These are phyloP conservation scores for Aspergillus funiculosus DNA, from an alignment of 495 filamentous ascomycete genomes.

Conservation along the genomic window DNA sequence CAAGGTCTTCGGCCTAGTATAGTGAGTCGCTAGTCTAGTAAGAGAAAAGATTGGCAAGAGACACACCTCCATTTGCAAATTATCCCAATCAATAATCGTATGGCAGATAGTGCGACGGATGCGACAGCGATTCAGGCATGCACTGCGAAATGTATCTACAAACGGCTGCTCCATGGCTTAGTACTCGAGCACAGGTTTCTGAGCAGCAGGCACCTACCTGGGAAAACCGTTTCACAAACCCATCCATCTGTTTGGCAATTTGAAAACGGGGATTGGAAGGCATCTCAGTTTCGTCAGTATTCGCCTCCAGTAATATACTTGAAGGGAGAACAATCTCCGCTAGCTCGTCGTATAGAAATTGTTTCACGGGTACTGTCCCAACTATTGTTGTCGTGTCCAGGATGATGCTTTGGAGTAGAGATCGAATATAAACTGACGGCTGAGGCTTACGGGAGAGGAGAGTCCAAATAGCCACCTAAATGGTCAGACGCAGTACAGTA, in stretches of 20 bases:
- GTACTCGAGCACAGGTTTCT: neutral
- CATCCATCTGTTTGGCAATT: constrained; percentile 71
- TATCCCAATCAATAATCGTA: constrained; percentile 75
- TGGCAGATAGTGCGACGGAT: constrained; percentile 80
- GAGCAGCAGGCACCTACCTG: constrained; percentile 34
- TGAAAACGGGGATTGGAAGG: constrained; percentile 71
- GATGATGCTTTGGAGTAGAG: constrained; percentile 69
- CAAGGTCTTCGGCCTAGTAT: constrained; percentile 62
- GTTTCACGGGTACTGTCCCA: constrained; percentile 59
- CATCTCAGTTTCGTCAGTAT: constrained; percentile 68
- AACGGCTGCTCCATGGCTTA: constrained; percentile 46
- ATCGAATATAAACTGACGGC: constrained; percentile 77
- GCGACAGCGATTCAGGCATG: constrained; percentile 87
- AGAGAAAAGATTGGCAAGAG: neutral
- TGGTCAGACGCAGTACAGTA: constrained; percentile 41
- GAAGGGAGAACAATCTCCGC: constrained; percentile 67
- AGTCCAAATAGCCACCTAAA: constrained; percentile 49
- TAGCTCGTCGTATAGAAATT: constrained; percentile 75
- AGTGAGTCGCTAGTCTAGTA: neutral
- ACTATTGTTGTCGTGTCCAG: constrained; percentile 63
- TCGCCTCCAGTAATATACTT: constrained; percentile 62
- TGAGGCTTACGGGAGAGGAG: constrained; percentile 76
- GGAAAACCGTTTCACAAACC: constrained; percentile 67
- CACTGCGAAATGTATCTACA: constrained; percentile 70
- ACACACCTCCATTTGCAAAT: constrained; percentile 66